Conservation (phyloP, 2,329 filamentous ascomycete genomes). For the Trichoderma cornu-damae region DNA sequence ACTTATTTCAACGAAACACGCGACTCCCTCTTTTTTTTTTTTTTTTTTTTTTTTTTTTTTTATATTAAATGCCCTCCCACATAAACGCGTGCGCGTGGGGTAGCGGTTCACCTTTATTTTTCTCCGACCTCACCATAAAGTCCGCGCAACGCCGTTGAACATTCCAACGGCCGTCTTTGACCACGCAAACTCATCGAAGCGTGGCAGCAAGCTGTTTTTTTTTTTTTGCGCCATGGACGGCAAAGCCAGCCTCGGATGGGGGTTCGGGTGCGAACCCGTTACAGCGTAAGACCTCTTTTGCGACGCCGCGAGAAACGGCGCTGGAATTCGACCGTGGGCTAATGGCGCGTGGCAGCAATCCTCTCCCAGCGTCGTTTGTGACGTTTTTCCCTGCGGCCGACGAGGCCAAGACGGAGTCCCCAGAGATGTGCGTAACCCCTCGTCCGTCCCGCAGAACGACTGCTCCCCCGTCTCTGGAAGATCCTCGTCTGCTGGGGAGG, state of each 20-base stretch:
- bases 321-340: conserved; percentile 16
- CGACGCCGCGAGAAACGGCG: neutral
- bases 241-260: conserved; percentile 20
- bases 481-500: neutral
- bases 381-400: conserved; percentile 26
- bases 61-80: no score
- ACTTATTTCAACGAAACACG: conserved; percentile 2
- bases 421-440: neutral
- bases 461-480: neutral
- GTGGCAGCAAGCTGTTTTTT: neutral
- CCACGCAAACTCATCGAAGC: neutral
- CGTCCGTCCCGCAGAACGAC: neutral
- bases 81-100: conserved; percentile 13
- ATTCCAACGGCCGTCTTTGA: neutral
- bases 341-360: conserved; percentile 21
- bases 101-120: neutral
- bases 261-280: conserved; percentile 18
- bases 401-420: neutral
- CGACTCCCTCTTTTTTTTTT: conserved; percentile 4
- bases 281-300: conserved; percentile 17
- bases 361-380: conserved; percentile 25
- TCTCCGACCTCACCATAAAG: neutral
- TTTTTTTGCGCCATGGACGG: conserved; percentile 22
- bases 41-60: no score
- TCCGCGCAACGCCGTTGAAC: neutral